phyloP scores from a whole-genome alignment of 768 basidiomycete genomes.

The Rhizopogon vinicolor region DNA sequence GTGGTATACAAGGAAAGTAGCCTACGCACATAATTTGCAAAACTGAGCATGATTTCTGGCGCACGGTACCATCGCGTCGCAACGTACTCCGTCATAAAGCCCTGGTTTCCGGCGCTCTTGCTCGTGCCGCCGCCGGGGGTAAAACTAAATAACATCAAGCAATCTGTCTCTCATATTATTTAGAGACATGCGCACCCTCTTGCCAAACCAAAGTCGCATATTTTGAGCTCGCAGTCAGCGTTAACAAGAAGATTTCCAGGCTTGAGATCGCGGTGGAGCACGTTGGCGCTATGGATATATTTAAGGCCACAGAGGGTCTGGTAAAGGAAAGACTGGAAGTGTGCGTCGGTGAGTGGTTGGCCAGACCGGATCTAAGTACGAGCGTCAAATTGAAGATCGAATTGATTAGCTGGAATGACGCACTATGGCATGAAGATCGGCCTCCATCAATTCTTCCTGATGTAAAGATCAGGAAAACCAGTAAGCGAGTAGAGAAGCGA shows the following conservation, averaged over 20 bases:
- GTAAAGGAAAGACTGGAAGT: conserved; percentile 96
- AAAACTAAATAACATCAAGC: conserved; percentile 33
- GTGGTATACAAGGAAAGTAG: not conserved
- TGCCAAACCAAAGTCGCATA: conserved; percentile 98
- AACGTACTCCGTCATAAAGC: conserved; percentile 99
- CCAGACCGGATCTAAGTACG: conserved; percentile 69
- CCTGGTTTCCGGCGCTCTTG: conserved; percentile 73
- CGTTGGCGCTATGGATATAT: conserved; percentile 97
- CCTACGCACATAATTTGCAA: conserved; percentile 80
- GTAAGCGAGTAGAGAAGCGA: not conserved
- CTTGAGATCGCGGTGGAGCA: conserved; percentile 94
- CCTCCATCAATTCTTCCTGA: conserved; percentile 99
- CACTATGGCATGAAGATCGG: conserved; percentile 98
- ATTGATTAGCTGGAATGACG: conserved; percentile 16
- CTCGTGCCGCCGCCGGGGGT: conserved; percentile 77
- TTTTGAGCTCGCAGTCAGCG: conserved; percentile 97
- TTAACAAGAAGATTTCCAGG: conserved; percentile 95
- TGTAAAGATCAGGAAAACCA: conserved; percentile 1
- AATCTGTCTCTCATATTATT: not conserved
- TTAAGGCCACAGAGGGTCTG: conserved; percentile 98
- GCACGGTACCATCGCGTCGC: conserved; percentile 99
- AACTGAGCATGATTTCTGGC: conserved; percentile 98
- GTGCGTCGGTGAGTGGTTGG: conserved; percentile 84
- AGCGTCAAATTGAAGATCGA: not conserved
- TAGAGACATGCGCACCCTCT: conserved; percentile 41